Evolutionary conservation across 345 rosid genomes (phyloP).

Genomic region (Brassica nigra): DNA sequence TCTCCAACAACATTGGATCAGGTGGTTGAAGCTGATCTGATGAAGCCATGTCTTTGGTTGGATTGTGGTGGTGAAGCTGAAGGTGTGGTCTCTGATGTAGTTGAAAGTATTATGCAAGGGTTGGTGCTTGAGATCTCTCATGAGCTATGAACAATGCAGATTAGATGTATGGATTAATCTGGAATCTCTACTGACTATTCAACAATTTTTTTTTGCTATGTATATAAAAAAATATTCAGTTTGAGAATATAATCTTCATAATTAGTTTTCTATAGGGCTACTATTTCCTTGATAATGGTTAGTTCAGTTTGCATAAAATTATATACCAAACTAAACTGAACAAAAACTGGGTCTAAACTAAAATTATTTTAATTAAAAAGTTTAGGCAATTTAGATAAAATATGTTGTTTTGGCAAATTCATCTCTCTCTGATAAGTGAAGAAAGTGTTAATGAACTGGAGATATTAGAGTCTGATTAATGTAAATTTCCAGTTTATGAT

Average conservation of each 20-base stretch:
- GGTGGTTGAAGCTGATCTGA: constrained; percentile 52
- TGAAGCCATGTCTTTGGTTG: constrained; percentile 57
- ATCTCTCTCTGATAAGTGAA: too few relatives aligned
- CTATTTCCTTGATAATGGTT: too few relatives aligned
- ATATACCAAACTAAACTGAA: too few relatives aligned
- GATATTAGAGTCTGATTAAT: too few relatives aligned
- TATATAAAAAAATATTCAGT: constrained; percentile 2
- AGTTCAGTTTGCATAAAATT: too few relatives aligned
- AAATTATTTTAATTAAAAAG: too few relatives aligned
- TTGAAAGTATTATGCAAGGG: constrained; percentile 55
- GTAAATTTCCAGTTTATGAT: too few relatives aligned
- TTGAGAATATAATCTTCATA: constrained; percentile 5
- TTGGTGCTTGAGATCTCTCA: constrained; percentile 45
- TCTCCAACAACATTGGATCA: constrained; percentile 47
- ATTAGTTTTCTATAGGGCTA: background rate
- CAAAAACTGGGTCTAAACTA: too few relatives aligned
- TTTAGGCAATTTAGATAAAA: too few relatives aligned
- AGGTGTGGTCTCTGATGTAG: constrained; percentile 51
- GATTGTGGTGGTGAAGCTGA: constrained; percentile 50
- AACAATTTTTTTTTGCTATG: constrained; percentile 22
- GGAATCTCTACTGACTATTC: background rate
- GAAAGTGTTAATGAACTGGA: too few relatives aligned
- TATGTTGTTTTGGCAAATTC: too few relatives aligned
- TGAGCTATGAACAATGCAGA: constrained; percentile 40
- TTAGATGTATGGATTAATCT: constrained; percentile 2